phyloP scores from a whole-genome alignment of 192 early-diverging fungal genomes.

The Linnemannia zychae region DNA sequence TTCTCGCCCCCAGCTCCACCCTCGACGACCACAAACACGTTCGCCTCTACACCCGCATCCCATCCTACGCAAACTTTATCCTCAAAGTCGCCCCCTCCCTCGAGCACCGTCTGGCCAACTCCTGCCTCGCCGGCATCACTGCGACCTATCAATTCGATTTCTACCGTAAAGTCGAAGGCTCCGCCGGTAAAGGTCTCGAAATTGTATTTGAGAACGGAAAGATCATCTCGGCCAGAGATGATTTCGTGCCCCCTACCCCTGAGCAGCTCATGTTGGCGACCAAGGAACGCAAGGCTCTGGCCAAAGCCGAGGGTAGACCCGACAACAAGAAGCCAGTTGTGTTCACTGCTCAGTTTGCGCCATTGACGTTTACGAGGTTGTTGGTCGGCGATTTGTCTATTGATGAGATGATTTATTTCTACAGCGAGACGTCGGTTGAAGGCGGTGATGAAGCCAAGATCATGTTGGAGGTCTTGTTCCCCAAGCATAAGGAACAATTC shows the following conservation, averaged over 20 bases:
- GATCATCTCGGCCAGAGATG: slow-evolving; percentile 30
- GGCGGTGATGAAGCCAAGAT: slow-evolving; percentile 25
- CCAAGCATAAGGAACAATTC: slow-evolving; percentile 30
- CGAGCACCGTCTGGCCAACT: slow-evolving; percentile 32
- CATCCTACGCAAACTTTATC: slow-evolving; percentile 44
- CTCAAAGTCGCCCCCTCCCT: slow-evolving; percentile 34
- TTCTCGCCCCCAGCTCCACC: slow-evolving; percentile 14
- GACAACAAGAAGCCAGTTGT: slow-evolving; percentile 20
- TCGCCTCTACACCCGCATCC: slow-evolving; percentile 35
- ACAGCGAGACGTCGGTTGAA: slow-evolving; percentile 9
- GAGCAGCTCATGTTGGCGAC: slow-evolving; percentile 8
- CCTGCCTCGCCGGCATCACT: slow-evolving; percentile 23
- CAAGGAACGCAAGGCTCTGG: slow-evolving; percentile 22
- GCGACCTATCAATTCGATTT: slow-evolving; percentile 34
- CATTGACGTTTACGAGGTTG: slow-evolving; percentile 27
- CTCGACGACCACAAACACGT: not conserved
- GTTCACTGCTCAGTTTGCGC: slow-evolving; percentile 20
- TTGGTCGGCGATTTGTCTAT: slow-evolving; percentile 29
- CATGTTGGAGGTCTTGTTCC: slow-evolving; percentile 34
- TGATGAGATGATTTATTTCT: slow-evolving; percentile 29
- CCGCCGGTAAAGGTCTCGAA: slow-evolving; percentile 26
- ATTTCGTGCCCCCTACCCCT: slow-evolving; percentile 12
- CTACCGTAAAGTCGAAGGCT: slow-evolving; percentile 19
- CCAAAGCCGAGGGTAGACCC: slow-evolving; percentile 11
- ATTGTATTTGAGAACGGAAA: slow-evolving; percentile 28